Evolutionary conservation across 305 asterid species (phyloP), one percentile per base, ranked within the genome.

Genomic region (Solanum hybrid): DNA sequence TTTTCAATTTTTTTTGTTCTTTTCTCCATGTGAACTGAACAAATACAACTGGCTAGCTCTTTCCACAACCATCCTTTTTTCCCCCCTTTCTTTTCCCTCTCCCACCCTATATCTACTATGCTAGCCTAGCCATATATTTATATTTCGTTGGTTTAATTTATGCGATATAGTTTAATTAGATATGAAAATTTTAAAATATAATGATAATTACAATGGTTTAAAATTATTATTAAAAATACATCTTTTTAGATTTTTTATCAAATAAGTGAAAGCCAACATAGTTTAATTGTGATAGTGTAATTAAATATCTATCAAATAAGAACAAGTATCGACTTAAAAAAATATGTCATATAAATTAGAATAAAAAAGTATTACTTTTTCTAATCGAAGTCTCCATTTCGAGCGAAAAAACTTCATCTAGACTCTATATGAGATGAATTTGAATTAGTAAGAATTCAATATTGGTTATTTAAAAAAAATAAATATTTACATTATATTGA

Each of bases 21-120:
- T 36, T 88, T 73, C 84, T 77, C 89, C 89, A 88, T 75, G 89
- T 88, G 89, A 88, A 45, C 84, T 73, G 89, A 76, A 79, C 91
- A 82, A 87, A 89, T 89, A 89, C 92, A 91, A 90, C 90, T 84
- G 91, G 91, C 89, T 61, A 88, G 89, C 65, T 68, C 82, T 86
- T 90, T 14, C 82, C 90, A 73, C 10, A 79, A 81, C 51, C 90
- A 87, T 90, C 77, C 90, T 73, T 90, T 89, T 90, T 26, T 27
- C 2, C 1, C 37, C 20, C 37, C n/a, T 22, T 68, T 36, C 27
- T 77, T 89, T 87, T 31, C 36, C 51, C 68, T 82, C 31, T 84
- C n/a, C 82, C 82, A 37, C 81, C 78, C 78, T 61, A 20, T 20
- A 20, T 61, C 26, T 17, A 14, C 32, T 41, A 34, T 51, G 24